A percentile compares a stretch with the other conserved stretches of the same genome.
Conservation (phyloP, 2,329 filamentous ascomycete species). For the Ophiostoma pallidulum region DNA sequence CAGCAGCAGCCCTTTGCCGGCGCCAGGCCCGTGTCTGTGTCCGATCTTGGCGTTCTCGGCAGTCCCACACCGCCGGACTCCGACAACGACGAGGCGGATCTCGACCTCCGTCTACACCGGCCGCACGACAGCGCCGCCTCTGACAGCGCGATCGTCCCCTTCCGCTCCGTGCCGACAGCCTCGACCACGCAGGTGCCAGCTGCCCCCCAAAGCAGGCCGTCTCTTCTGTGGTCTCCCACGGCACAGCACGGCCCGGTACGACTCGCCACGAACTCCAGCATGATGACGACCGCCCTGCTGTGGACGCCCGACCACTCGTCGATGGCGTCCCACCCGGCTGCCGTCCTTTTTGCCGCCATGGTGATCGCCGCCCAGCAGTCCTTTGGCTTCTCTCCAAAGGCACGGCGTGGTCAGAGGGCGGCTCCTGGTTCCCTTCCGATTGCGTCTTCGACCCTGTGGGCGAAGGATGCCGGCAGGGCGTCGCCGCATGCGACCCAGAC, state of each 20-base stretch:
- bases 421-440: constrained; percentile 7
- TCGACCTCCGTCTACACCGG: constrained; percentile 18
- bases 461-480: neutral
- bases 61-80: constrained; percentile 48
- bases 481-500: neutral
- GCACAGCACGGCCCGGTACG: neutral
- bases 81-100: constrained; percentile 32
- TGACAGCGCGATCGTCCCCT: neutral
- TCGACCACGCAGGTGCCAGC: no score
- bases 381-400: neutral
- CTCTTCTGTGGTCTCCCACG: constrained; percentile 3
- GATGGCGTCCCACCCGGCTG: constrained; percentile 22
- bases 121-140: constrained; percentile 13
- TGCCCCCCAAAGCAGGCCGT: neutral
- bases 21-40: no score
- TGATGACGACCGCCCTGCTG: constrained; percentile 15
- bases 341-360: constrained; percentile 1
- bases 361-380: neutral
- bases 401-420: neutral
- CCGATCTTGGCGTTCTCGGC: constrained; percentile 35
- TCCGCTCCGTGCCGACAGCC: no score
- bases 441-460: constrained; percentile 8
- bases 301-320: constrained; percentile 20
- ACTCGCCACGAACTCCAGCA: constrained; percentile 7
- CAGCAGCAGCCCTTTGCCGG: constrained; percentile 1